A percentile compares a stretch with the other conserved stretches of the same genome.
These are phyloP conservation scores for Mycena albidolilacea DNA, from an alignment of 768 basidiomycete species.

Conservation along the genomic window DNA sequence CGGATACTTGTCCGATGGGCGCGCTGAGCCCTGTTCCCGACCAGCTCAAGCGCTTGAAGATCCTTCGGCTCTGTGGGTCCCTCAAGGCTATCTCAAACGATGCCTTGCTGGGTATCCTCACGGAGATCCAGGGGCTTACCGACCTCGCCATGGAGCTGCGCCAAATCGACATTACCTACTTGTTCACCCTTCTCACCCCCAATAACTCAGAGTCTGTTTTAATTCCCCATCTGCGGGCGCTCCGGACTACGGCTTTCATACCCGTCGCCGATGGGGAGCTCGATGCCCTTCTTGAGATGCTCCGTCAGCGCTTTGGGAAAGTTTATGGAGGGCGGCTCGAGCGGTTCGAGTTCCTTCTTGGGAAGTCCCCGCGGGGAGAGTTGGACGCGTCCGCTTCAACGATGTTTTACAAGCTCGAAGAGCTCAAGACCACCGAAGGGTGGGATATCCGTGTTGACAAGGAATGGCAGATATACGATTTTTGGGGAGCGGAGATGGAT, in stretches of 20 bases:
- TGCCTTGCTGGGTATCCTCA: slow-evolving; percentile 11
- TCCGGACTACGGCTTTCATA: background rate
- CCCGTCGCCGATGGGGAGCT: background rate
- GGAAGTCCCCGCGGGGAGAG: background rate
- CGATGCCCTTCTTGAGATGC: slow-evolving; percentile 14
- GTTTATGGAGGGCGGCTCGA: background rate
- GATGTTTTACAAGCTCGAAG: background rate
- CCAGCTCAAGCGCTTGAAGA: slow-evolving; percentile 16
- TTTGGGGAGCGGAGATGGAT: slow-evolving; percentile 11
- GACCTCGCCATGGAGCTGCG: slow-evolving; percentile 12
- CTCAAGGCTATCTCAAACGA: slow-evolving; percentile 3
- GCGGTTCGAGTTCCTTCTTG: background rate
- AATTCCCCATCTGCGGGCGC: background rate
- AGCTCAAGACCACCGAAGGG: background rate
- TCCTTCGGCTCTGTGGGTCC: slow-evolving; percentile 14
- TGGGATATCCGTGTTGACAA: slow-evolving; percentile 13
- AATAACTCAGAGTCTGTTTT: background rate
- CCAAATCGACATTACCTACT: background rate
- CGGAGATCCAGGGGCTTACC: slow-evolving; percentile 1
- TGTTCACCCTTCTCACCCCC: slow-evolving; percentile 13
- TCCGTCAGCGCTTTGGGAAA: slow-evolving; percentile 5
- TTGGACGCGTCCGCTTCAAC: background rate
- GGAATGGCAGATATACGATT: background rate
- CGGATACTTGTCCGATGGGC: too few species aligned
- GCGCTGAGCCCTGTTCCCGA: background rate